Evolutionary conservation across 2,329 filamentous ascomycete genomes (phyloP).

Genomic region (Onygena corvina): DNA sequence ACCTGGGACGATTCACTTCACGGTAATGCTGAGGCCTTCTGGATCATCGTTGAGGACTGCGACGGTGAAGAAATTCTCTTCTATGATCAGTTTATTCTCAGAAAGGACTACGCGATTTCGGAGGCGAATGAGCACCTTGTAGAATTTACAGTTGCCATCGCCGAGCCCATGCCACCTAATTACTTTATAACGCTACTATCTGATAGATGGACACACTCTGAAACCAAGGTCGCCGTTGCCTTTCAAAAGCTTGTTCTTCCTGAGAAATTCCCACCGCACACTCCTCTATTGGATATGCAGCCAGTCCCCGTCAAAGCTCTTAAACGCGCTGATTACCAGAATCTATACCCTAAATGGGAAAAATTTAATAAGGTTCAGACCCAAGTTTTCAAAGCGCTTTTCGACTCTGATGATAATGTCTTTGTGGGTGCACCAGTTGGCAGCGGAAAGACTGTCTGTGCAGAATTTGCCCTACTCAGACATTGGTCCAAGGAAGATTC

Average conservation of each 20-base stretch:
- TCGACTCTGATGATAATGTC: constrained; percentile 82
- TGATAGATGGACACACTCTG: constrained; percentile 96
- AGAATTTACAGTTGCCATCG: constrained; percentile 92
- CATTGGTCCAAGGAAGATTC: constrained; percentile 66
- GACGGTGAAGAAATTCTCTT: constrained; percentile 93
- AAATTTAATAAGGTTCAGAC: constrained; percentile 97
- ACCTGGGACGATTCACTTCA: constrained; percentile 88
- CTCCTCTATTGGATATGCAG: constrained; percentile 81
- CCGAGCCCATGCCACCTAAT: constrained; percentile 94
- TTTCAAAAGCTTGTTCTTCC: constrained; percentile 92
- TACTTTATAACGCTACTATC: constrained; percentile 95
- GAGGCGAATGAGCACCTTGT: constrained; percentile 90
- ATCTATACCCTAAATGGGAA: constrained; percentile 69
- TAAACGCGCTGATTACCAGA: constrained; percentile 70
- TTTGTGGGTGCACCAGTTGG: constrained; percentile 87
- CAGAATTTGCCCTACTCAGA: constrained; percentile 80
- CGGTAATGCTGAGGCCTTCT: constrained; percentile 81
- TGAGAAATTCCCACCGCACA: constrained; percentile 90
- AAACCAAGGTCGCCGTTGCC: constrained; percentile 82
- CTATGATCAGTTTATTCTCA: constrained; percentile 85
- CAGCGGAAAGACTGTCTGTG: constrained; percentile 92
- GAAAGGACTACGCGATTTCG: constrained; percentile 71
- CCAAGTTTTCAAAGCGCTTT: constrained; percentile 89
- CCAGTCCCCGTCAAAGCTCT: constrained; percentile 78
- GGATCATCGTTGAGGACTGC: constrained; percentile 94